These are phyloP conservation scores for Rossbeevera mucosa DNA, from an alignment of 768 basidiomycete genomes.

Conservation along the genomic window DNA sequence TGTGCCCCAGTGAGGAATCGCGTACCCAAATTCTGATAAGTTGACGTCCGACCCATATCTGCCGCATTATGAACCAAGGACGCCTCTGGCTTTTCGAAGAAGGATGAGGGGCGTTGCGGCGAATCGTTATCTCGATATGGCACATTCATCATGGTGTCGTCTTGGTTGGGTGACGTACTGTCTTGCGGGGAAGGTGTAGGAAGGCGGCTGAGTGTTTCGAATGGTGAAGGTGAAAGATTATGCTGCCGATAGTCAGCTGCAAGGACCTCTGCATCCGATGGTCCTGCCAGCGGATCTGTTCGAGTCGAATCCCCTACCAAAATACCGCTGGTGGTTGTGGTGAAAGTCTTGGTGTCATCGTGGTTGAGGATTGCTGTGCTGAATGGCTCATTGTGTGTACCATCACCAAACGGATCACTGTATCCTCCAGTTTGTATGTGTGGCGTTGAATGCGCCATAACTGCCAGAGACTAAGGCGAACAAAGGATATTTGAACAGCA, in stretches of 20 bases:
- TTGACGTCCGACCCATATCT: slow-evolving; percentile 34
- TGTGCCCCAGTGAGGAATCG: not conserved
- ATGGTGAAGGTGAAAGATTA: slow-evolving; percentile 12
- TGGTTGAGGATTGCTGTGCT: slow-evolving; percentile 5
- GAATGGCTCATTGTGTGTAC: slow-evolving; percentile 22
- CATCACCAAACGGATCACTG: slow-evolving; percentile 27
- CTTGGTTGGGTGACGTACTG: not conserved
- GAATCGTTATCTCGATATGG: slow-evolving; percentile 26
- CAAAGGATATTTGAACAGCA: slow-evolving; percentile 1
- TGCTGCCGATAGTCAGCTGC: slow-evolving; percentile 26
- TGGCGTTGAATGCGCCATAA: slow-evolving; percentile 21
- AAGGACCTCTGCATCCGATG: slow-evolving; percentile 22
- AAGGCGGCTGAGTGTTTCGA: slow-evolving; percentile 10
- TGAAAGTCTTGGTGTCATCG: slow-evolving; percentile 19
- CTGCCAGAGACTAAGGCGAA: slow-evolving; percentile 20
- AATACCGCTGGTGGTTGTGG: slow-evolving; percentile 21
- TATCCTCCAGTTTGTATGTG: slow-evolving; percentile 10
- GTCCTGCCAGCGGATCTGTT: slow-evolving; percentile 3
- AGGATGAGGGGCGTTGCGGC: slow-evolving; percentile 9
- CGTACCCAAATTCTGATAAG: slow-evolving; percentile 55
- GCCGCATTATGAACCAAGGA: slow-evolving; percentile 48
- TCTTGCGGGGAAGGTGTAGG: slow-evolving; percentile 16
- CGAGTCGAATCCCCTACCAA: slow-evolving; percentile 8
- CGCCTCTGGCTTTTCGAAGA: slow-evolving; percentile 22
- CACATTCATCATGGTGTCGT: slow-evolving; percentile 3